Conservation (phyloP, 306 rosid species). For the Sesbania bispinosa region DNA sequence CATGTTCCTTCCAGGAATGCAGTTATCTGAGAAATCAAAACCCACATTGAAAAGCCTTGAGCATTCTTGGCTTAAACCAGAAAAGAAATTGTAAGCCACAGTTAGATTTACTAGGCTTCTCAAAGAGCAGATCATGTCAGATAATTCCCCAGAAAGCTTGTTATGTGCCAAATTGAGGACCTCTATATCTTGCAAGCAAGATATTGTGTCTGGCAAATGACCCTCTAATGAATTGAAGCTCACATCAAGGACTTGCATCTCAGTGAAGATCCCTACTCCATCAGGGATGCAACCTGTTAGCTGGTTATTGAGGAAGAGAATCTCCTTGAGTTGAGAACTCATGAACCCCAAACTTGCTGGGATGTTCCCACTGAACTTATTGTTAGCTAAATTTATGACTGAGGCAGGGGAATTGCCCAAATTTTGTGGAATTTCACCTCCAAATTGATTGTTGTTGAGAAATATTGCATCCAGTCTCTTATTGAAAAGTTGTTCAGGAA, state of each 20-base stretch:
- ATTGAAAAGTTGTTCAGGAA: constrained; percentile 67
- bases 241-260: constrained; percentile 74
- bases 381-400: constrained; percentile 79
- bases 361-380: constrained; percentile 60
- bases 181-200: constrained; percentile 64
- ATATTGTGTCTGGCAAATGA: constrained; percentile 79
- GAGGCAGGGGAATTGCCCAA: constrained; percentile 91
- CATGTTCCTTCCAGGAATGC: constrained; percentile 74
- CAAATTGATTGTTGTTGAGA: constrained; percentile 75
- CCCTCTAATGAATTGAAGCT: constrained; percentile 81
- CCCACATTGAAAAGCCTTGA: constrained; percentile 55
- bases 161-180: constrained; percentile 80
- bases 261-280: constrained; percentile 74
- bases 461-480: constrained; percentile 72
- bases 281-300: constrained; percentile 88
- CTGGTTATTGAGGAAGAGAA: constrained; percentile 68
- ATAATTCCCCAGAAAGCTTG: constrained; percentile 75
- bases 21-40: constrained; percentile 75
- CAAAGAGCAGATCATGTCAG: constrained; percentile 67
- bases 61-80: constrained; percentile 74
- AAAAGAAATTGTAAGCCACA: constrained; percentile 80
- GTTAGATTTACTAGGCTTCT: constrained; percentile 57
- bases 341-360: constrained; percentile 71
- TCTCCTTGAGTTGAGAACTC: constrained; percentile 59
- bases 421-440: constrained; percentile 70